Percentiles rank a stretch among this genome's conserved stretches.
phyloP scores from a whole-genome alignment of 129 eudicot genomes.

The Saposhnikovia divaricata region DNA sequence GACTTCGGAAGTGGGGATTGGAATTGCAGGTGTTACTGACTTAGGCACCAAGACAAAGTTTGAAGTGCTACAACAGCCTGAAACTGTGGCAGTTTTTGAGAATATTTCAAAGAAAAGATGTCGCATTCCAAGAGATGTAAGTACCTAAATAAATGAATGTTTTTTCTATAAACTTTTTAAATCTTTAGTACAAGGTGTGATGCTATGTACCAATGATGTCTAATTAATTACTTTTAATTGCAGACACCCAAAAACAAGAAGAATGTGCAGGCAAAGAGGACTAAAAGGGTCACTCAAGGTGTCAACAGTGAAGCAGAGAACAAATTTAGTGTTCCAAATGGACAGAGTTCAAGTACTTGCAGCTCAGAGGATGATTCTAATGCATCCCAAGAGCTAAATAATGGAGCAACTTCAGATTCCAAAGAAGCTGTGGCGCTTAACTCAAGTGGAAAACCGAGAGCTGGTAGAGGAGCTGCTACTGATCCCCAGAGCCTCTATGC shows the following conservation, averaged over 20 bases:
- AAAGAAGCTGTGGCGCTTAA: constrained; percentile 10
- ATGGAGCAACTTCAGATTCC: constrained; percentile 2
- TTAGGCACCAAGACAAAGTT: constrained; percentile 39
- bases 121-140: constrained; percentile 51
- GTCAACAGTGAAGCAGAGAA: not conserved
- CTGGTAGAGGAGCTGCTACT: constrained; percentile 81
- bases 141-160: constrained; percentile 5
- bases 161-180: not conserved
- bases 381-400: constrained; percentile 44
- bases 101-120: constrained; percentile 51
- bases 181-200: not conserved
- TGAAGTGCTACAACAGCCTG: constrained; percentile 17
- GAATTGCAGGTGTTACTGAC: not conserved
- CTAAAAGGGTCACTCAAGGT: constrained; percentile 11
- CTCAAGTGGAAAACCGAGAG: constrained; percentile 50
- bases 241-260: constrained; percentile 39
- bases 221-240: not conserved
- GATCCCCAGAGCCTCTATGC: constrained; percentile 98
- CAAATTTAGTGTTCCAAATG: constrained; percentile 15
- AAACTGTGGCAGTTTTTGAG: constrained; percentile 10
- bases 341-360: constrained; percentile 35
- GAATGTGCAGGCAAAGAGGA: constrained; percentile 33
- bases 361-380: constrained; percentile 60
- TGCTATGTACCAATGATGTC: not conserved
- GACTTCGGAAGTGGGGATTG: not conserved